Evolutionary conservation across 345 rosid genomes (phyloP).

Genomic region (Psidium friedrichsthalianum): DNA sequence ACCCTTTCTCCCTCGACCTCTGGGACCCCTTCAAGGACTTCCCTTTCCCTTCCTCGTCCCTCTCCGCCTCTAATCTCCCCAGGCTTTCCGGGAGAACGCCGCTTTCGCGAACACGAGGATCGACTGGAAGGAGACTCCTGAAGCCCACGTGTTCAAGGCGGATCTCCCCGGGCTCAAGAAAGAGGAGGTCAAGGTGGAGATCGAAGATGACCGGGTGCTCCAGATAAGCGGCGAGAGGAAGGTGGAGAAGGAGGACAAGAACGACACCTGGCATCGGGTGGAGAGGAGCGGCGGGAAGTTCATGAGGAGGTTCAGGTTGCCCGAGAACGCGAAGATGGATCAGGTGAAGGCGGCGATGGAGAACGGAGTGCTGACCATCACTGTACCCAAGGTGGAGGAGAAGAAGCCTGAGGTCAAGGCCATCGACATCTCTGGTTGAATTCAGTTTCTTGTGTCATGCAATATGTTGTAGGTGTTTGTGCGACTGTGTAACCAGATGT

Average conservation of each 20-base stretch:
- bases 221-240: conserved; percentile 17
- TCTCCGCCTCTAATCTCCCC: neutral
- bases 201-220: conserved; percentile 13
- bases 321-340: conserved; percentile 8
- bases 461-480: neutral
- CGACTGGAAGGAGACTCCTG: conserved; percentile 19
- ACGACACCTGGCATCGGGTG: conserved; percentile 13
- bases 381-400: conserved; percentile 9
- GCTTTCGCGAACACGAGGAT: conserved; percentile 1
- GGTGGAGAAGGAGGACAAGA: conserved; percentile 16
- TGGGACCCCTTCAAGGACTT: conserved; percentile 13
- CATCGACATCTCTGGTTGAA: conserved; percentile 9
- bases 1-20: conserved; percentile 15
- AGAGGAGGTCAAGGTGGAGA: conserved; percentile 16
- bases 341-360: conserved; percentile 13
- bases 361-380: conserved; percentile 11
- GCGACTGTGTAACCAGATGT: neutral
- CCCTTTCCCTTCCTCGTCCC: neutral
- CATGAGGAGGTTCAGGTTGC: conserved; percentile 13
- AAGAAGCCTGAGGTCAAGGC: conserved; percentile 9
- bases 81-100: neutral
- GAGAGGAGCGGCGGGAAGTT: conserved; percentile 17
- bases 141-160: conserved; percentile 10
- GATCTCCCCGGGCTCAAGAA: conserved; percentile 19
- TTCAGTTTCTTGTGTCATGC: neutral